A percentile compares a stretch with the other conserved stretches of the same genome.
These are phyloP conservation scores for Nannizzia gypsea DNA, from an alignment of 2,329 filamentous ascomycete genomes.

Conservation along the genomic window DNA sequence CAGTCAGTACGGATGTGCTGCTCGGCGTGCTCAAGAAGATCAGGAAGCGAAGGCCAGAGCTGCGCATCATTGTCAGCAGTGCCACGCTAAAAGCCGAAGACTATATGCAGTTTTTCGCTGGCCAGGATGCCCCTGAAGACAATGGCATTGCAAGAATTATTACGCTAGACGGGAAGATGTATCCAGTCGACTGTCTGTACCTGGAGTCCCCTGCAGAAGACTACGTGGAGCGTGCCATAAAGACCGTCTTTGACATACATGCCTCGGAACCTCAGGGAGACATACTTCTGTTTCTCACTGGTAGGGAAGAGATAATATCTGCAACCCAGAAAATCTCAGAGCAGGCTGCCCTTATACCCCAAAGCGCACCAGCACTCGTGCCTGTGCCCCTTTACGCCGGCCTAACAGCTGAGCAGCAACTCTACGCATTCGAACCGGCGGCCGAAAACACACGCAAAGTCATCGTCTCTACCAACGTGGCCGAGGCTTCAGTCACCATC, in stretches of 20 bases:
- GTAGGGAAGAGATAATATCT: constrained; percentile 81
- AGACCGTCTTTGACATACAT: constrained; percentile 81
- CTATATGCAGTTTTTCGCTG: constrained; percentile 65
- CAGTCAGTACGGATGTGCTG: constrained; percentile 81
- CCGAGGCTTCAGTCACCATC: constrained; percentile 91
- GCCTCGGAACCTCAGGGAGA: constrained; percentile 68
- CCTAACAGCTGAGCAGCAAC: constrained; percentile 78
- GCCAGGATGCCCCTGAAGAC: constrained; percentile 24
- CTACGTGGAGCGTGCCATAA: constrained; percentile 72
- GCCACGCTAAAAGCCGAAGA: constrained; percentile 84
- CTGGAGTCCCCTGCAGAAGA: constrained; percentile 66
- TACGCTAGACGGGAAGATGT: constrained; percentile 75
- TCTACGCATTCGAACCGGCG: constrained; percentile 82
- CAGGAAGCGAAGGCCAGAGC: constrained; percentile 60
- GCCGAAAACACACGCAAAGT: constrained; percentile 78
- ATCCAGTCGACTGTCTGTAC: constrained; percentile 79
- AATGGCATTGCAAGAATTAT: constrained; percentile 54
- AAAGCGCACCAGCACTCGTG: constrained; percentile 49
- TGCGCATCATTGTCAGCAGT: constrained; percentile 83
- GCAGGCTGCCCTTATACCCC: constrained; percentile 51
- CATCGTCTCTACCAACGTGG: constrained; percentile 88
- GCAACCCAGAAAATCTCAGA: constrained; percentile 70
- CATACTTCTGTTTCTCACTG: constrained; percentile 82
- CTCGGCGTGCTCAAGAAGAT: constrained; percentile 90
- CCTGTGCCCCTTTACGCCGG: constrained; percentile 80